phyloP scores from a whole-genome alignment of 305 asterid genomes.

The Plantago coronopus region DNA sequence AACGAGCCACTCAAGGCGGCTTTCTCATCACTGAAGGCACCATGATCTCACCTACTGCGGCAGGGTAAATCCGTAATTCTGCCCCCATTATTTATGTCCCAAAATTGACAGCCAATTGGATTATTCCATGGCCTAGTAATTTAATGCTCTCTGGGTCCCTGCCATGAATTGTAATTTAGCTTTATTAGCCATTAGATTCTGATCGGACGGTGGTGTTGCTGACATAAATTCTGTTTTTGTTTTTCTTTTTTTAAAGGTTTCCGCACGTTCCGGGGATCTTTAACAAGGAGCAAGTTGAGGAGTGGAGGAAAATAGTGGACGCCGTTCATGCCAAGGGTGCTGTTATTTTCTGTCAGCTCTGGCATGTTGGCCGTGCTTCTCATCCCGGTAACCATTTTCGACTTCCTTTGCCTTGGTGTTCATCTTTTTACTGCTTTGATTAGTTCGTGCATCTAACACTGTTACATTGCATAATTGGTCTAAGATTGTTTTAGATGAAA shows the following conservation, averaged over 20 bases:
- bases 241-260: constrained; percentile 43
- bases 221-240: neutral
- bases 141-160: constrained; percentile 13
- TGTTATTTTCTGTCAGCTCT: constrained; percentile 81
- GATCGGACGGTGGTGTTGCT: constrained; percentile 10
- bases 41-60: constrained; percentile 79
- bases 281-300: constrained; percentile 72
- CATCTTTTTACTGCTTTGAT: neutral
- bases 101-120: neutral
- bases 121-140: too few relatives aligned
- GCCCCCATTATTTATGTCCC: neutral
- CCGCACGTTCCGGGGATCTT: constrained; percentile 96
- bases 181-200: constrained; percentile 1
- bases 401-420: constrained; percentile 1
- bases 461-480: too few relatives aligned
- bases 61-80: constrained; percentile 63
- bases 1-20: constrained; percentile 84
- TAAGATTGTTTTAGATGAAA: too few relatives aligned
- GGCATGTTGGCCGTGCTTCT: constrained; percentile 99
- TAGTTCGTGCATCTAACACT: neutral
- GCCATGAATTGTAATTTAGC: constrained; percentile 2
- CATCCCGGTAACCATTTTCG: constrained; percentile 49
- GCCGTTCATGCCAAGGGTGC: constrained; percentile 81
- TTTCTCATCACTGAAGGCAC: constrained; percentile 95
- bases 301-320: constrained; percentile 77